Evolutionary conservation across 305 asterid species (phyloP).

Genomic region (Solanum hybrid): DNA sequence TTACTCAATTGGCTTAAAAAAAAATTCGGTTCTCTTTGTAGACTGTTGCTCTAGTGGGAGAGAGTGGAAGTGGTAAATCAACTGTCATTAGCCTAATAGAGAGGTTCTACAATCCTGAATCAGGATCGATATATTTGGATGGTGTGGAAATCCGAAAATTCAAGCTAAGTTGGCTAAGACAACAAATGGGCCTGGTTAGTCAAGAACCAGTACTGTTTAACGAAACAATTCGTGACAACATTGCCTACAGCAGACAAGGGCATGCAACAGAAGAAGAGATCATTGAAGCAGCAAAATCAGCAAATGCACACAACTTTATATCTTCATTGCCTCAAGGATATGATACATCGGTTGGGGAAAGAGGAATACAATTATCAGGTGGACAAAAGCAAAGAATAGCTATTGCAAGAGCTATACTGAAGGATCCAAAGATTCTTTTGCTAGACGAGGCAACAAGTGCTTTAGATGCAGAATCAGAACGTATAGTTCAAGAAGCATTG

Average conservation of each 20-base stretch:
- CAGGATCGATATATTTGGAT: slow-evolving; percentile 41
- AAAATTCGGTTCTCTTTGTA: slow-evolving; percentile 4
- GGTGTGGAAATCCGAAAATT: slow-evolving; percentile 35
- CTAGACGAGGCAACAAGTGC: slow-evolving; percentile 14
- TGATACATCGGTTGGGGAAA: slow-evolving; percentile 8
- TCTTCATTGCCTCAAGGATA: slow-evolving; percentile 15
- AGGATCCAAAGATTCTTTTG: slow-evolving; percentile 7
- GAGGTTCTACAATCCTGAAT: slow-evolving; percentile 60
- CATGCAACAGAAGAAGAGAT: slow-evolving; percentile 10
- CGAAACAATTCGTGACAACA: slow-evolving; percentile 20
- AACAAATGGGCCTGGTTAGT: slow-evolving; percentile 71
- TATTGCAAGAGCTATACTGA: slow-evolving; percentile 7
- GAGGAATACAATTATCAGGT: slow-evolving; percentile 8
- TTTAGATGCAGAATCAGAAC: slow-evolving; percentile 6
- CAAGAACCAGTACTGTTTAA: slow-evolving; percentile 70
- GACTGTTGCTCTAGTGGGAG: slow-evolving; percentile 73
- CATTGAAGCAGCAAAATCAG: slow-evolving; percentile 10
- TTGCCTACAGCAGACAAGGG: slow-evolving; percentile 6
- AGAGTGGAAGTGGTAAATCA: slow-evolving; percentile 79
- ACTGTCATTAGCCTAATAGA: slow-evolving; percentile 60
- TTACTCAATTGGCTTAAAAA: neutral
- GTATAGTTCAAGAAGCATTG: slow-evolving; percentile 5
- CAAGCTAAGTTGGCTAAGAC: slow-evolving; percentile 63
- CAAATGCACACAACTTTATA: slow-evolving; percentile 11
- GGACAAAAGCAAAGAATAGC: slow-evolving; percentile 14